A percentile compares a stretch with the other conserved stretches of the same genome.
phyloP scores from a whole-genome alignment of 1,139 yeast species.

The Hyphopichia burtonii region DNA sequence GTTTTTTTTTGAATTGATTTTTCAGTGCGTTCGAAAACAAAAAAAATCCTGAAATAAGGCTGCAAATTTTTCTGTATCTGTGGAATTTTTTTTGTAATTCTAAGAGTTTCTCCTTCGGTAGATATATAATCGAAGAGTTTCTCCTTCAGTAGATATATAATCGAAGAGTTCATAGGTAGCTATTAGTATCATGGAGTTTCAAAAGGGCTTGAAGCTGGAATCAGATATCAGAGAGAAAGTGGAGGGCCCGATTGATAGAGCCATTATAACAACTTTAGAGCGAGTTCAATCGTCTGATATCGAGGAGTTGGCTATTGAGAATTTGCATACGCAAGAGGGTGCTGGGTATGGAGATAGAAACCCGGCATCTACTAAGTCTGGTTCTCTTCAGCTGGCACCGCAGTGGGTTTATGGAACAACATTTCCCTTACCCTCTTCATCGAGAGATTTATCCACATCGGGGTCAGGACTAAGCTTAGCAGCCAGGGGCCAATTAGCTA shows the following conservation, averaged over 20 bases:
- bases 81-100: too few species aligned
- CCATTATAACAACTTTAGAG: not conserved
- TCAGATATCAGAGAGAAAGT: too few species aligned
- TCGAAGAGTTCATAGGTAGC: too few species aligned
- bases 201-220: too few species aligned
- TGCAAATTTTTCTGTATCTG: not conserved
- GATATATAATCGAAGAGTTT: too few species aligned
- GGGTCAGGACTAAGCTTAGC: conserved; percentile 21
- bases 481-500: conserved; percentile 33
- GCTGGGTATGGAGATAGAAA: too few species aligned
- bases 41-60: not conserved
- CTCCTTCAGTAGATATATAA: too few species aligned
- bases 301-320: not conserved
- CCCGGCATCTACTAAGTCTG: not conserved
- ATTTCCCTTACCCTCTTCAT: conserved; percentile 8
- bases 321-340: not conserved
- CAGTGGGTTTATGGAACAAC: conserved; percentile 19
- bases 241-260: not conserved
- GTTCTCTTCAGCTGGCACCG: conserved; percentile 6
- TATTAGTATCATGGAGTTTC: too few species aligned
- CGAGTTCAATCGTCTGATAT: not conserved
- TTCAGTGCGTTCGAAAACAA: not conserved
- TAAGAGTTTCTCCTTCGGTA: too few species aligned
- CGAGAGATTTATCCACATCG: conserved; percentile 6
- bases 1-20: not conserved